A percentile compares a stretch with the other conserved stretches of the same genome.
Evolutionary conservation across 164 flowering plant genomes (phyloP).

Genomic region (Umbilicus rupestris): DNA sequence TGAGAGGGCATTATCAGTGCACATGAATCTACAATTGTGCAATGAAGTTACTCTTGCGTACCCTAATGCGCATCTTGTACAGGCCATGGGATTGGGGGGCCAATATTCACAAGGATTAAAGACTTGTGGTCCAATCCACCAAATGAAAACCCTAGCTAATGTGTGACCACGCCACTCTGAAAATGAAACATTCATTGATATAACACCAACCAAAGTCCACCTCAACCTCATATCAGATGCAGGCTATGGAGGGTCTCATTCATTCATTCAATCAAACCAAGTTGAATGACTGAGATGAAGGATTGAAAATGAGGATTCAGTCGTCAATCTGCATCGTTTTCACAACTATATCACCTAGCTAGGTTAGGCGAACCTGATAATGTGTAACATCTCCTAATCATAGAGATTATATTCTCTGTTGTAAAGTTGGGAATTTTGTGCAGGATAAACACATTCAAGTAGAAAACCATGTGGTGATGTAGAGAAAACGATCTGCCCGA

Average conservation of each 20-base stretch:
- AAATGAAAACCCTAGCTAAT: constrained; percentile 2
- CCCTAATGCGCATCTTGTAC: background rate
- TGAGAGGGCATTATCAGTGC: background rate
- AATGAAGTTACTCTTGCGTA: background rate
- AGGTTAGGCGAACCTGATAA: background rate
- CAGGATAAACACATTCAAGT: background rate
- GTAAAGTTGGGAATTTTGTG: background rate
- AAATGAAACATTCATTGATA: background rate
- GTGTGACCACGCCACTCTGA: background rate
- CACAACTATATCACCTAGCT: background rate
- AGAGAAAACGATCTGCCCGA: background rate
- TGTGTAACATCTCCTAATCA: background rate
- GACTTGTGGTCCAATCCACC: constrained; percentile 5
- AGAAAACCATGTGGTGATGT: constrained; percentile 4
- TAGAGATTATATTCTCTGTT: background rate
- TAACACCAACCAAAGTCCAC: constrained; percentile 1
- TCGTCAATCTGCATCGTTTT: background rate
- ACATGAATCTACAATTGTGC: background rate
- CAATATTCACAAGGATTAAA: background rate
- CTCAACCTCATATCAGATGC: background rate
- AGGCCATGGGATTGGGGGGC: background rate
- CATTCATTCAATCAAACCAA: background rate
- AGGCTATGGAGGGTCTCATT: background rate
- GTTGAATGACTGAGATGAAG: background rate
- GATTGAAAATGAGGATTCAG: background rate